Evolutionary conservation across 2,329 filamentous ascomycete species (phyloP).

Genomic region (Graphilbum sp.): DNA sequence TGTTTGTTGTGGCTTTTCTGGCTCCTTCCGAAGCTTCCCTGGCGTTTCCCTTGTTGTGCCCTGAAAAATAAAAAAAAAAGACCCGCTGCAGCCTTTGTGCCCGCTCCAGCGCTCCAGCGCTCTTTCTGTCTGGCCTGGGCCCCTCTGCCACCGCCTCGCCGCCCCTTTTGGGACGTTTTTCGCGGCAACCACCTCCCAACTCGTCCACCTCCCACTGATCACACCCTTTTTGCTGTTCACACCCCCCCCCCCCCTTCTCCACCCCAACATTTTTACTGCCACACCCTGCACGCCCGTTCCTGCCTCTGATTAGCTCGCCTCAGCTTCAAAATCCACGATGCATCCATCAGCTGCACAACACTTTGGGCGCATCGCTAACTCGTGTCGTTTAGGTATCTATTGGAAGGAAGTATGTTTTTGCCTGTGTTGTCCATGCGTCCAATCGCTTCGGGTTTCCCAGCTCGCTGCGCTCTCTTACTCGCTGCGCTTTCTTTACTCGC

Average conservation of each 20-base stretch:
- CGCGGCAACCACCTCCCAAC: no score
- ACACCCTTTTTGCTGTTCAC: not conserved
- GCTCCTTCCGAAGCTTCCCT: not conserved
- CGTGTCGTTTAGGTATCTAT: constrained; percentile 32
- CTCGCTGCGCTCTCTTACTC: no score
- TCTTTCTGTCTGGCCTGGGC: not conserved
- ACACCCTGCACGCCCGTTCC: not conserved
- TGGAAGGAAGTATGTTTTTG: constrained; percentile 40
- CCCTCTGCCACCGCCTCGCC: not conserved
- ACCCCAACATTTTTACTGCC: not conserved
- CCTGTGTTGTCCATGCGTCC: no score
- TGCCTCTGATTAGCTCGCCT: not conserved
- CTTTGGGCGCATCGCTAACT: no score
- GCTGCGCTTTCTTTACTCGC: no score
- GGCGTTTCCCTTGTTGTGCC: not conserved
- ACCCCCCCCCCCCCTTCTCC: not conserved
- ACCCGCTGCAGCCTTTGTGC: no score
- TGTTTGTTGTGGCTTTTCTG: constrained; percentile 7
- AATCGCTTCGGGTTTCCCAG: no score
- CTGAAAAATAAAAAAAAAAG: no score
- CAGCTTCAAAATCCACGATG: not conserved
- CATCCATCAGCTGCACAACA: no score
- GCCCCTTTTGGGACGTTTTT: not conserved
- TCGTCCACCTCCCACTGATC: not conserved
- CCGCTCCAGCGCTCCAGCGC: not conserved